These are phyloP conservation scores for Backusella tuberculispora DNA, from an alignment of 192 early-diverging fungal genomes.

Conservation along the genomic window DNA sequence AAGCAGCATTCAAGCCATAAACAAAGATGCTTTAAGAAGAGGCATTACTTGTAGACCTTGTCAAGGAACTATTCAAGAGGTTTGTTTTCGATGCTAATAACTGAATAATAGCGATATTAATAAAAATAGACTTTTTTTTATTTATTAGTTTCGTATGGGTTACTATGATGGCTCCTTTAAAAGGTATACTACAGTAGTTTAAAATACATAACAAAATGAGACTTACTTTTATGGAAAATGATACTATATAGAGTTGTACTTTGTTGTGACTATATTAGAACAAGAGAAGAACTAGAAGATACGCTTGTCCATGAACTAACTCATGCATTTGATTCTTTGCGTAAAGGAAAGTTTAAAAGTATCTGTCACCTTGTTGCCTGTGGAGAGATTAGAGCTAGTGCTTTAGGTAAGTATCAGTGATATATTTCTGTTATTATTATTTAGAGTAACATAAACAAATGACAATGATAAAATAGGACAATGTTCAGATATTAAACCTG, in stretches of 20 bases:
- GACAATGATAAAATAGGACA: constrained; percentile 25
- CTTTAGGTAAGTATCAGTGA: constrained; percentile 24
- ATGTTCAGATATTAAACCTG: constrained; percentile 32
- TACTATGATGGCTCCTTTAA: constrained; percentile 43
- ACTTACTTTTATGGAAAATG: not conserved
- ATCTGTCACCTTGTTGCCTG: constrained; percentile 40
- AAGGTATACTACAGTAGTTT: constrained; percentile 20
- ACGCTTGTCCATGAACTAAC: constrained; percentile 43
- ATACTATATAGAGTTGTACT: constrained; percentile 33
- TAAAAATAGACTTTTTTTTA: not conserved
- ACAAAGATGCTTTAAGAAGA: constrained; percentile 30
- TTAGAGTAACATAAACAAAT: not conserved
- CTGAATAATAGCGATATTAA: too few relatives aligned
- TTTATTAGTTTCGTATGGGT: constrained; percentile 33
- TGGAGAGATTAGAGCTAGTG: constrained; percentile 41
- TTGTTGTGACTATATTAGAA: constrained; percentile 41
- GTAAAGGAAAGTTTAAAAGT: constrained; percentile 38
- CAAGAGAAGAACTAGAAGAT: constrained; percentile 33
- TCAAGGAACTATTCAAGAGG: constrained; percentile 36
- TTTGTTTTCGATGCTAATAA: not conserved
- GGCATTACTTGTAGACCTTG: constrained; percentile 43
- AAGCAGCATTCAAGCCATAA: constrained; percentile 27
- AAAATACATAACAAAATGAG: too few relatives aligned
- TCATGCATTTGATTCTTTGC: constrained; percentile 41
- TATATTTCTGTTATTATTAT: not conserved